Percentiles rank a stretch among this genome's conserved stretches.
Conservation (phyloP, 495 filamentous ascomycete genomes). For the Amphirosellinia nigrospora region DNA sequence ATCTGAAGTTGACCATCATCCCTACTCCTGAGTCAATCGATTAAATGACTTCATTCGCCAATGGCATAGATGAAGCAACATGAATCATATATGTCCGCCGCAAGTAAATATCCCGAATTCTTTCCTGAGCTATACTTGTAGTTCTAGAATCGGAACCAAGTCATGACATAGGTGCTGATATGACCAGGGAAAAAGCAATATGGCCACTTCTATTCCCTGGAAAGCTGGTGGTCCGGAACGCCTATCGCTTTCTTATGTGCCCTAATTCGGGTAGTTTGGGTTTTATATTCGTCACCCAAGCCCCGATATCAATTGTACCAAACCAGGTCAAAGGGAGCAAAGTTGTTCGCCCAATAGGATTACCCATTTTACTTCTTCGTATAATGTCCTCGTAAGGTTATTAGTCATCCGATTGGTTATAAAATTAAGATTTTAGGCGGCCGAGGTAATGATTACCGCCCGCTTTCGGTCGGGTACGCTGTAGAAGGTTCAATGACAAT, state of each 20-base stretch:
- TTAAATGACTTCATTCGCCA: constrained; percentile 1
- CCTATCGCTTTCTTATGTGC: constrained; percentile 12
- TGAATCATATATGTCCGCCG: background rate
- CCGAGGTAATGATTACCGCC: constrained; percentile 5
- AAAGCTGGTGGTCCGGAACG: constrained; percentile 5
- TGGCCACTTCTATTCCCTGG: background rate
- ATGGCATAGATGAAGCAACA: constrained; percentile 5
- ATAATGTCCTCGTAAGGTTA: background rate
- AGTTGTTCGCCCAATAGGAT: background rate
- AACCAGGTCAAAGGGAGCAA: background rate
- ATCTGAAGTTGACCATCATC: background rate
- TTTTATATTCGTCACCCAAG: background rate
- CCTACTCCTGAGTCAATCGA: background rate
- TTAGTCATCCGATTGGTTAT: background rate
- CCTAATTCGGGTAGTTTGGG: background rate
- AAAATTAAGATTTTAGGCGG: background rate
- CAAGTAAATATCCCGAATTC: background rate
- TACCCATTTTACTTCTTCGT: background rate
- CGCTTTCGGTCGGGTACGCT: constrained; percentile 37
- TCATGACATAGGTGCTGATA: background rate
- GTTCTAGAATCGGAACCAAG: background rate
- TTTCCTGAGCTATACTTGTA: background rate
- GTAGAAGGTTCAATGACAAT: constrained; percentile 61
- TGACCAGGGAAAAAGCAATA: background rate
- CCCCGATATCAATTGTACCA: constrained; percentile 11